These are phyloP conservation scores for Capsicum chinense DNA, from an alignment of 257 asterid species.

Conservation along the genomic window DNA sequence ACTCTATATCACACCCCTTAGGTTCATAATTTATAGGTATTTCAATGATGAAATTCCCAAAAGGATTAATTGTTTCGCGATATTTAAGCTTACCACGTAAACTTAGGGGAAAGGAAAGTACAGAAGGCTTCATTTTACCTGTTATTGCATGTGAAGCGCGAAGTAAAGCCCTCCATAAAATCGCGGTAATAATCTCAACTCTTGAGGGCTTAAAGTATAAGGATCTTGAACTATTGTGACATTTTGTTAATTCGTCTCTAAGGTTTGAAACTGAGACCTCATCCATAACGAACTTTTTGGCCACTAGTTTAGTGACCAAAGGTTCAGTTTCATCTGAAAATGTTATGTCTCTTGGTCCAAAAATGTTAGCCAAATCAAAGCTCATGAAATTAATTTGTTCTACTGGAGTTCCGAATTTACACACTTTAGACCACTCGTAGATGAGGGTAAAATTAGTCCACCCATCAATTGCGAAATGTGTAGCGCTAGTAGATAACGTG, in stretches of 20 bases:
- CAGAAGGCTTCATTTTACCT: constrained; percentile 13
- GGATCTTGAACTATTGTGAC: background rate
- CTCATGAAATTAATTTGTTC: background rate
- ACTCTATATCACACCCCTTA: background rate
- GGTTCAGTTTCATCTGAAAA: no score
- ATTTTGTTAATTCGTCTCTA: background rate
- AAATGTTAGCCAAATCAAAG: constrained; percentile 13
- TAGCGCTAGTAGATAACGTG: background rate
- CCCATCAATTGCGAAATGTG: background rate
- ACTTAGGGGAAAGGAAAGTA: constrained; percentile 15
- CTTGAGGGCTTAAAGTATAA: background rate
- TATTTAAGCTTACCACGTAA: constrained; percentile 22
- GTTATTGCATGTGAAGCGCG: background rate
- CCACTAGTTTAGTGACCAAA: background rate
- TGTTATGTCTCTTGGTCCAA: background rate
- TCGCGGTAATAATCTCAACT: constrained; percentile 20
- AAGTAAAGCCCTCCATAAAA: constrained; percentile 14
- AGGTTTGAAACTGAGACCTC: background rate
- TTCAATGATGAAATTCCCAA: constrained; percentile 30
- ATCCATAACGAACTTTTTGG: background rate
- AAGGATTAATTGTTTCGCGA: background rate
- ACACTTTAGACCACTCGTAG: background rate
- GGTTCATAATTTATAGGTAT: background rate
- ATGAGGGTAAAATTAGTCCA: background rate
- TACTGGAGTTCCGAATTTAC: background rate